These are phyloP conservation scores for Berberis thunbergii DNA, from an alignment of 164 flowering plant genomes.

Conservation along the genomic window DNA sequence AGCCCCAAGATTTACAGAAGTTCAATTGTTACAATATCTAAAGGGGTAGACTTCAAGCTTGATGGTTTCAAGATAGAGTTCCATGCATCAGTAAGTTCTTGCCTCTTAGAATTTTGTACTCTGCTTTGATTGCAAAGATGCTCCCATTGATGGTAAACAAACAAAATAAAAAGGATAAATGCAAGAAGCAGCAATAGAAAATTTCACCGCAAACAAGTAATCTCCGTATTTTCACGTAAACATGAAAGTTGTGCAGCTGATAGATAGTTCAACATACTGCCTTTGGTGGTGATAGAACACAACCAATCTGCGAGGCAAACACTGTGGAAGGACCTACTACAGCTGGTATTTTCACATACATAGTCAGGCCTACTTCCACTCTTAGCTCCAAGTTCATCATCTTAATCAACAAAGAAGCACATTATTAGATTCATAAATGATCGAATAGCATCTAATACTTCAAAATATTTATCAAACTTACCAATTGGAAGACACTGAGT, in stretches of 20 bases:
- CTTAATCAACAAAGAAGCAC: conserved; percentile 23
- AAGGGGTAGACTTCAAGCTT: too few species aligned
- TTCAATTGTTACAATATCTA: too few species aligned
- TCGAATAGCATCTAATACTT: not conserved
- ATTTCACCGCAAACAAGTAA: not conserved
- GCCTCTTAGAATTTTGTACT: too few species aligned
- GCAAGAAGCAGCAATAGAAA: too few species aligned
- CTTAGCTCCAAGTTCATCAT: conserved; percentile 61
- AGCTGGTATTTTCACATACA: conserved; percentile 60
- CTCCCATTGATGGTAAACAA: too few species aligned
- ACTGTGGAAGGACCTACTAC: conserved; percentile 65
- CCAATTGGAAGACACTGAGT: conserved; percentile 71
- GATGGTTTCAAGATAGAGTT: too few species aligned
- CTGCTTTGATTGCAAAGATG: too few species aligned
- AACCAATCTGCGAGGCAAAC: conserved; percentile 82
- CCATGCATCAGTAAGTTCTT: too few species aligned
- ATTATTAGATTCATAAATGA: not conserved
- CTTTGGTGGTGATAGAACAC: conserved; percentile 73
- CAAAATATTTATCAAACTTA: conserved; percentile 12
- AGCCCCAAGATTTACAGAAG: too few species aligned
- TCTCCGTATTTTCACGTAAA: too few species aligned
- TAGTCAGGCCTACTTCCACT: conserved; percentile 69
- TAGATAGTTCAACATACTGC: conserved; percentile 43
- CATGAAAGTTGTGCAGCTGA: not conserved
- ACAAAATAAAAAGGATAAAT: too few species aligned